phyloP scores from a whole-genome alignment of 805 yeast genomes.

The Kazachstania bromeliacearum region DNA sequence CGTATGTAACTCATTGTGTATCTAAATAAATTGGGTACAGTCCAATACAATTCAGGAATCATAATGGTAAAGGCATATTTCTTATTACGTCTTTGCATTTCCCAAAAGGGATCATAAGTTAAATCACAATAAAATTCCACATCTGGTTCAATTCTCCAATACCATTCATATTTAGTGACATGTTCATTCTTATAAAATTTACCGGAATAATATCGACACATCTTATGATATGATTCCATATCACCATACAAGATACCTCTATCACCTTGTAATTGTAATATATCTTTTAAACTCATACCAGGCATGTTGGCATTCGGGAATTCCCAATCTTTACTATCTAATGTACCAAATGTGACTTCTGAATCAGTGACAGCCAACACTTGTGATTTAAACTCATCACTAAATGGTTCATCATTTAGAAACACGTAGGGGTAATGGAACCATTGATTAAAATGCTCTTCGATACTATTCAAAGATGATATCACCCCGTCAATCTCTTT shows the following conservation, averaged over 20 bases:
- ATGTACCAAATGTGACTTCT: slow-evolving; percentile 59
- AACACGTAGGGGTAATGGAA: slow-evolving; percentile 89
- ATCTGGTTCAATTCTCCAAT: slow-evolving; percentile 94
- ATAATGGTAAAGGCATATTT: slow-evolving; percentile 79
- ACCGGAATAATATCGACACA: slow-evolving; percentile 92
- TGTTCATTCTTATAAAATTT: slow-evolving; percentile 71
- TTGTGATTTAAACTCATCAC: slow-evolving; percentile 47
- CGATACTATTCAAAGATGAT: slow-evolving; percentile 62
- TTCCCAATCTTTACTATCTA: slow-evolving; percentile 58
- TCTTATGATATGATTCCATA: slow-evolving; percentile 74
- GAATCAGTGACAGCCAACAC: slow-evolving; percentile 49
- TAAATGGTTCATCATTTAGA: slow-evolving; percentile 70
- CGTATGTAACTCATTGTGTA: slow-evolving; percentile 57
- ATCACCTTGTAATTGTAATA: slow-evolving; percentile 48
- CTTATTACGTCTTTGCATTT: slow-evolving; percentile 62
- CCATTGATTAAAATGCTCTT: slow-evolving; percentile 89
- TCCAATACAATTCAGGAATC: slow-evolving; percentile 67
- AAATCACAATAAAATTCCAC: slow-evolving; percentile 85
- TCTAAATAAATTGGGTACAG: slow-evolving; percentile 74
- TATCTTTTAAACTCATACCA: slow-evolving; percentile 29
- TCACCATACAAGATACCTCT: slow-evolving; percentile 77
- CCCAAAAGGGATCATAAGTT: slow-evolving; percentile 82
- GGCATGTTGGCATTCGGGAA: slow-evolving; percentile 36
- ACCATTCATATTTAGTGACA: slow-evolving; percentile 70
- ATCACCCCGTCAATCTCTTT: slow-evolving; percentile 71